Conservation (phyloP, 164 flowering plant genomes). For the Santalum album region DNA sequence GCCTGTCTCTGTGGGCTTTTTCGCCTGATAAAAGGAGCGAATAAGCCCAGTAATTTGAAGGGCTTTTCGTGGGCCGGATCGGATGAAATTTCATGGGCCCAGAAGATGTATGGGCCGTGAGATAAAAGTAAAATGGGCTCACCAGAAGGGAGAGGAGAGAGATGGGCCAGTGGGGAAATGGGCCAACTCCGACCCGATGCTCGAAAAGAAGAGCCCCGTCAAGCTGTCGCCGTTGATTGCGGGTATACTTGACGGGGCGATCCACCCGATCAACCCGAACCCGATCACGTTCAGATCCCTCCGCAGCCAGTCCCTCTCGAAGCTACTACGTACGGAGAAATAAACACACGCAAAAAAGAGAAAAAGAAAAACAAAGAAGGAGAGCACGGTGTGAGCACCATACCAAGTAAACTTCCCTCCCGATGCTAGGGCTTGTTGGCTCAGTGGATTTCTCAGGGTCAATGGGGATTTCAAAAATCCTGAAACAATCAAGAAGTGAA, state of each 20-base stretch:
- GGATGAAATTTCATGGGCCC: too few relatives aligned
- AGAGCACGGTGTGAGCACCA: background rate
- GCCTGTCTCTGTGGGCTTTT: too few relatives aligned
- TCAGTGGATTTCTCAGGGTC: conserved; percentile 50
- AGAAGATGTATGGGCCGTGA: too few relatives aligned
- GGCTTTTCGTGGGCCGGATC: too few relatives aligned
- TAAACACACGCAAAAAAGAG: background rate
- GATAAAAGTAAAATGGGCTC: conserved; percentile 10
- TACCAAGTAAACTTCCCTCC: conserved; percentile 68
- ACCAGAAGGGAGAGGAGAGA: conserved; percentile 79
- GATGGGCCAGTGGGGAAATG: conserved; percentile 88
- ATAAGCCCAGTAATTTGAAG: too few relatives aligned
- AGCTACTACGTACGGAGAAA: conserved; percentile 22
- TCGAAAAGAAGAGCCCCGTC: conserved; percentile 83
- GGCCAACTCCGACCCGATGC: conserved; percentile 81
- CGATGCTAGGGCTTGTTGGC: conserved; percentile 23
- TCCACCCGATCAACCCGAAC: conserved; percentile 92
- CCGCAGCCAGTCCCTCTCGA: conserved; percentile 77
- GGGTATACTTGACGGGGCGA: conserved; percentile 89
- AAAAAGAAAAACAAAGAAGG: background rate
- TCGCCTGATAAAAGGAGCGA: too few relatives aligned
- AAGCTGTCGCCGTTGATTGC: conserved; percentile 75
- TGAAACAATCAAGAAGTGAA: conserved; percentile 9
- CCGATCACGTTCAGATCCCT: conserved; percentile 81
- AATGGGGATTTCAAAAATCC: conserved; percentile 46